These are phyloP conservation scores for Colletotrichum abscissum DNA, from an alignment of 2,329 filamentous ascomycete genomes.

Conservation along the genomic window DNA sequence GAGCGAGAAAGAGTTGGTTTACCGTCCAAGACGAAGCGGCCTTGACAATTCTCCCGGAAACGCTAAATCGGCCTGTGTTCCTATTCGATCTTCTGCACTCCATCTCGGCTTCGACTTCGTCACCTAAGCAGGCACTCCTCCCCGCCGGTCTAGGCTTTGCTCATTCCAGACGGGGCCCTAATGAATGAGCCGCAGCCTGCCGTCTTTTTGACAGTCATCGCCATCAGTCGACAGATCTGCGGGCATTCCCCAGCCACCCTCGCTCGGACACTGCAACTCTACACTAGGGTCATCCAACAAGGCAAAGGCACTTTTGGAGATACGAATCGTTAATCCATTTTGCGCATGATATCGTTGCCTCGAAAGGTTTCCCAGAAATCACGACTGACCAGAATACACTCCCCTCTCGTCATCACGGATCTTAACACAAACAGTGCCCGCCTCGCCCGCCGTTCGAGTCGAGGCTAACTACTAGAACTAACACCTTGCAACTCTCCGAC, in stretches of 20 bases:
- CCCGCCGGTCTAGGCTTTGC: not conserved
- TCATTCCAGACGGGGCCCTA: not conserved
- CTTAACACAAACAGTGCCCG: not conserved
- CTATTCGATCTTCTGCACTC: not conserved
- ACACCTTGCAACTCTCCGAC: not conserved
- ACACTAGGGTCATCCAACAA: slow-evolving; percentile 13
- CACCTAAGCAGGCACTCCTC: not conserved
- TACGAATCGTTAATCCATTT: slow-evolving; percentile 11
- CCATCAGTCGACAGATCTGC: slow-evolving; percentile 22
- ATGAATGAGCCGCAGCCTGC: slow-evolving; percentile 9
- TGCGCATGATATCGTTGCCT: not conserved
- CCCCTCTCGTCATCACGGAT: not conserved
- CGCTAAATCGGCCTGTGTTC: not conserved
- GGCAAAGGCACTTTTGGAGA: slow-evolving; percentile 1
- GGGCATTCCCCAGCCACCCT: slow-evolving; percentile 27
- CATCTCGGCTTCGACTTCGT: not conserved
- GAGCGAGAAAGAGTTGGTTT: not conserved
- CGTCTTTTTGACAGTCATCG: slow-evolving; percentile 20
- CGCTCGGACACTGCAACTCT: slow-evolving; percentile 22
- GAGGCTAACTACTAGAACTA: not conserved
- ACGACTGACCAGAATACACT: not conserved
- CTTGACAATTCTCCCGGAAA: not conserved
- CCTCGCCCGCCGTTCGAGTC: not conserved
- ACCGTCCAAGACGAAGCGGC: not conserved
- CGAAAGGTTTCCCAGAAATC: slow-evolving; percentile 3